Conservation (phyloP, 1,284 basidiomycete species). For the Melampsora americana region DNA sequence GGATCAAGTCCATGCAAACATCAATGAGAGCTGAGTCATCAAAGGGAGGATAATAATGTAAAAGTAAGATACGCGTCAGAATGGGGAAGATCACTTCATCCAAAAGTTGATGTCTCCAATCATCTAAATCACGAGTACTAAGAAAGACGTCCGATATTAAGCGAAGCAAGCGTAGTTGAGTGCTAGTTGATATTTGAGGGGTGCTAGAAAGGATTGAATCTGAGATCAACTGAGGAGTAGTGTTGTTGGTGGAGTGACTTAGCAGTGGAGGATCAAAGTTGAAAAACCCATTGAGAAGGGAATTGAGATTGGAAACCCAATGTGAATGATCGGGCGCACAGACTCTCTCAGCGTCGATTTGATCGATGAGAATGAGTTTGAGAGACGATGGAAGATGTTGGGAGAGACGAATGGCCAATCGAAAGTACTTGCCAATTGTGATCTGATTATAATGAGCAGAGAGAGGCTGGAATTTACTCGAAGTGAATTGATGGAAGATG, state of each 20-base stretch:
- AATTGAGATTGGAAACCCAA: constrained; percentile 58
- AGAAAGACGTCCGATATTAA: constrained; percentile 56
- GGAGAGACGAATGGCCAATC: constrained; percentile 51
- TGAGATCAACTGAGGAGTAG: constrained; percentile 17
- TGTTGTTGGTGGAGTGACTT: constrained; percentile 43
- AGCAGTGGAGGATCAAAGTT: constrained; percentile 43
- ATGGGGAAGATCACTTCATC: constrained; percentile 35
- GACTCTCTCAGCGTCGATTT: constrained; percentile 56
- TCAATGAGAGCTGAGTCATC: constrained; percentile 32
- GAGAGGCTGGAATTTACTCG: constrained; percentile 7
- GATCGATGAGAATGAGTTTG: constrained; percentile 56
- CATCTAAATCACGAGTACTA: constrained; percentile 55
- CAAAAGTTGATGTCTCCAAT: constrained; percentile 51
- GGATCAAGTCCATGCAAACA: constrained; percentile 27
- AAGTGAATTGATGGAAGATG: constrained; percentile 26
- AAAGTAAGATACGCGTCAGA: constrained; percentile 26
- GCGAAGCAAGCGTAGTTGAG: constrained; percentile 52
- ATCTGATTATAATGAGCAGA: constrained; percentile 16
- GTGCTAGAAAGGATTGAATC: constrained; percentile 45
- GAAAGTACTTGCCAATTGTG: constrained; percentile 37
- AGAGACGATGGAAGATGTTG: constrained; percentile 55
- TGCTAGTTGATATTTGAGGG: constrained; percentile 49
- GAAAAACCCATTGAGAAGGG: constrained; percentile 56
- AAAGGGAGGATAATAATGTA: constrained; percentile 25
- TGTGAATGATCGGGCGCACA: constrained; percentile 57